phyloP scores from a whole-genome alignment of 441 rosid genomes.

The Erodium trifolium region DNA sequence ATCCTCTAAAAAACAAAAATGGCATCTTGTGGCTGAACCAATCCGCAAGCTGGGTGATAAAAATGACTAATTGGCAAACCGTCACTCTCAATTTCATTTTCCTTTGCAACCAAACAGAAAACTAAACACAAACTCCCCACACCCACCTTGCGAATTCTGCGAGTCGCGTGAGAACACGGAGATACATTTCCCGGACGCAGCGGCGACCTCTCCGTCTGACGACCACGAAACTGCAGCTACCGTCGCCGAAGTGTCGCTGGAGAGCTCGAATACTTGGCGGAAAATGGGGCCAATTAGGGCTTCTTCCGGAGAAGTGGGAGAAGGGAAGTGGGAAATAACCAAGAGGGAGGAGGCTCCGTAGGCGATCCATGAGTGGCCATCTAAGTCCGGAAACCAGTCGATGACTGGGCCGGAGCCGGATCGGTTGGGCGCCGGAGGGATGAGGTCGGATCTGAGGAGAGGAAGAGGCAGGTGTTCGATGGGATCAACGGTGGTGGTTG shows the following conservation, averaged over 20 bases:
- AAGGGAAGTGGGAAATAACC: constrained; percentile 83
- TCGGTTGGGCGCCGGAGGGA: constrained; percentile 59
- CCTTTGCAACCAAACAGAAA: constrained; percentile 16
- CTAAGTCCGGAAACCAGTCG: constrained; percentile 85
- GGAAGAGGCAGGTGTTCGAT: constrained; percentile 50
- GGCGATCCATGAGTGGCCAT: constrained; percentile 89
- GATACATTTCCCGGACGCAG: constrained; percentile 51
- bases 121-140: neutral
- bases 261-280: constrained; percentile 74
- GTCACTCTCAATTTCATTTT: constrained; percentile 7
- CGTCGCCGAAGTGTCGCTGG: constrained; percentile 33
- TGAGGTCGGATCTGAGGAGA: constrained; percentile 48
- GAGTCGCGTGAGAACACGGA: constrained; percentile 44
- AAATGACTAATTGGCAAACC: too few relatives aligned
- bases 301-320: constrained; percentile 33
- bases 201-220: constrained; percentile 77
- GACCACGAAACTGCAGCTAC: constrained; percentile 78
- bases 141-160: constrained; percentile 32
- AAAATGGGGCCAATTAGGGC: constrained; percentile 48
- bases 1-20: neutral
- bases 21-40: neutral
- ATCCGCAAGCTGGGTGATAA: neutral
- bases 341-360: constrained; percentile 88
- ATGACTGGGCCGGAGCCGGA: constrained; percentile 49
- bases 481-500: constrained; percentile 27